Conservation (phyloP, 768 basidiomycete species). For the Fomitopsis pulvina region DNA sequence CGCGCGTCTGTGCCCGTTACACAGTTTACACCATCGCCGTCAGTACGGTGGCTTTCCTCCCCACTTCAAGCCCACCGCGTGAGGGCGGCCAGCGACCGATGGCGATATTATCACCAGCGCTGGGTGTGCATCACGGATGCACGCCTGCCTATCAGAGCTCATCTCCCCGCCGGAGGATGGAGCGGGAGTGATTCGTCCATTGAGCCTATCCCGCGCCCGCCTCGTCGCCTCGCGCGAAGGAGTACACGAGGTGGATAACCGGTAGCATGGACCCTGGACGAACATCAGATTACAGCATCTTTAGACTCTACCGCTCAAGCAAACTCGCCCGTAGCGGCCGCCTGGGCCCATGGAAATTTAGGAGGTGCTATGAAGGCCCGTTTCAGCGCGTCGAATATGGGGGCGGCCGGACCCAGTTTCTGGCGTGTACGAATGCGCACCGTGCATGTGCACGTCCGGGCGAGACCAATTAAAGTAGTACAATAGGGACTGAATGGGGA, state of each 20-base stretch:
- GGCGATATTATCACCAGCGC: neutral
- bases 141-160: conserved; percentile 1
- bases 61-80: neutral
- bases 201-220: neutral
- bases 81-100: neutral
- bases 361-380: too few species aligned
- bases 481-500: neutral
- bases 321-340: too few species aligned
- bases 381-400: too few species aligned
- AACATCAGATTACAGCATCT: neutral
- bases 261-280: neutral
- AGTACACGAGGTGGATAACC: neutral
- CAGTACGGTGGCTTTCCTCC: neutral
- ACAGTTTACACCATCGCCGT: neutral
- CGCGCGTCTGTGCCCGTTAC: neutral
- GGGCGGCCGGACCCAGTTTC: too few species aligned
- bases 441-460: neutral
- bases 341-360: too few species aligned
- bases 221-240: neutral
- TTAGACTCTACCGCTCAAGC: neutral
- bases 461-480: neutral
- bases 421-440: too few species aligned
- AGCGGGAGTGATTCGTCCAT: neutral
- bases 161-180: neutral
- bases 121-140: neutral